These are phyloP conservation scores for Suhomyces faveliae DNA, from an alignment of 805 yeast species.

Conservation along the genomic window DNA sequence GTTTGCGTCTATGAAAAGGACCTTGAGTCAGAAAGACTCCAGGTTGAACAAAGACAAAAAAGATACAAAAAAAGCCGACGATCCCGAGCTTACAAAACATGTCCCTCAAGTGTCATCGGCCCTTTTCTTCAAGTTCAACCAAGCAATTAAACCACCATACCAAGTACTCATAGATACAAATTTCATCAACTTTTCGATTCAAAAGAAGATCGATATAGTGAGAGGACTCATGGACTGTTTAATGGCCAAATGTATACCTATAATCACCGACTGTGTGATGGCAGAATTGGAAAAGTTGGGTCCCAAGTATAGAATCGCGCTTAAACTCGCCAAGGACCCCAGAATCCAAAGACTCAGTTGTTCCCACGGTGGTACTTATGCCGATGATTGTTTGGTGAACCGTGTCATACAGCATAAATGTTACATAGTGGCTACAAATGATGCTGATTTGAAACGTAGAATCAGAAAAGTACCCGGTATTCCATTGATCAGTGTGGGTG, in stretches of 20 bases:
- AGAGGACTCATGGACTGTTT: conserved; percentile 96
- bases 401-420: conserved; percentile 96
- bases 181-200: conserved; percentile 94
- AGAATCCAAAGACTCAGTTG: conserved; percentile 84
- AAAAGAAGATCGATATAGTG: conserved; percentile 91
- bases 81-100: conserved; percentile 58
- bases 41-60: conserved; percentile 42
- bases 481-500: conserved; percentile 95
- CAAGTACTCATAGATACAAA: conserved; percentile 95
- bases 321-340: conserved; percentile 90
- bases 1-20: conserved; percentile 89
- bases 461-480: conserved; percentile 96
- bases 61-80: conserved; percentile 38
- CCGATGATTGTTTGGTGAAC: conserved; percentile 94
- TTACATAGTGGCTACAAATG: conserved; percentile 95
- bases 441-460: conserved; percentile 93
- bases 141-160: conserved; percentile 96
- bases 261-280: conserved; percentile 95
- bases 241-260: conserved; percentile 92
- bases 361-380: conserved; percentile 93
- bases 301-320: conserved; percentile 89
- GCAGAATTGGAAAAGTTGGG: conserved; percentile 97
- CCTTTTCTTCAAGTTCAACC: conserved; percentile 88
- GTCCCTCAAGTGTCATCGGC: conserved; percentile 95
- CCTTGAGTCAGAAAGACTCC: conserved; percentile 70